phyloP scores from a whole-genome alignment of 2,329 filamentous ascomycete genomes.

The Allantophomopsis lycopodina region DNA sequence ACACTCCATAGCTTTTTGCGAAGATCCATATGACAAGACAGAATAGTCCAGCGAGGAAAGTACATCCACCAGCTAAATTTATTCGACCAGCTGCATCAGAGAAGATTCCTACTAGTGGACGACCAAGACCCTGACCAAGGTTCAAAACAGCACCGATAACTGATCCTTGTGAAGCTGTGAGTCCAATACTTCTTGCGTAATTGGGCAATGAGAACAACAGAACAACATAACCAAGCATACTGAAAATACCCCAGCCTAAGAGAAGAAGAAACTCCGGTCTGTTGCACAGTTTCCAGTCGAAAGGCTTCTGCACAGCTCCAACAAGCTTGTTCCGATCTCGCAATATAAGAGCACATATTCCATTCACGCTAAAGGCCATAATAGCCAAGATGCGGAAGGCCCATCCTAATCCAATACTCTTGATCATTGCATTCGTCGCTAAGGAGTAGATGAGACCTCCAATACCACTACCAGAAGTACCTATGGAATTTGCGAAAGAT shows the following conservation, averaged over 20 bases:
- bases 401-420: constrained; percentile 36
- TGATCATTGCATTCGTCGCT: constrained; percentile 38
- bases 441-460: constrained; percentile 50
- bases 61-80: constrained; percentile 56
- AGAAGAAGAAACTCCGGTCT: constrained; percentile 49
- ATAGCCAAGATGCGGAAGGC: constrained; percentile 40
- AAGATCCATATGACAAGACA: constrained; percentile 62
- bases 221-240: constrained; percentile 61
- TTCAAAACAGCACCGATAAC: constrained; percentile 64
- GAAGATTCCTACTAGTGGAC: constrained; percentile 59
- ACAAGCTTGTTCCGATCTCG: constrained; percentile 60
- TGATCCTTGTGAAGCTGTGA: constrained; percentile 52
- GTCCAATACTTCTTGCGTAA: constrained; percentile 55
- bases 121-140: constrained; percentile 49
- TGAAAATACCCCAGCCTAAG: constrained; percentile 55
- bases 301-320: constrained; percentile 51
- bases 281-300: constrained; percentile 49
- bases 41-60: constrained; percentile 48
- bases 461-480: constrained; percentile 43
- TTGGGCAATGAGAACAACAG: constrained; percentile 66
- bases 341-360: constrained; percentile 46
- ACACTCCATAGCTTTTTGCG: constrained; percentile 47
- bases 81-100: constrained; percentile 58
- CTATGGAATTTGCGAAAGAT: constrained; percentile 38
- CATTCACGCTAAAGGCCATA: constrained; percentile 49